Evolutionary conservation across 2,329 filamentous ascomycete species (phyloP), one percentile per base, ranked within the genome.

Genomic region (Atkinsonella hypoxylon): DNA sequence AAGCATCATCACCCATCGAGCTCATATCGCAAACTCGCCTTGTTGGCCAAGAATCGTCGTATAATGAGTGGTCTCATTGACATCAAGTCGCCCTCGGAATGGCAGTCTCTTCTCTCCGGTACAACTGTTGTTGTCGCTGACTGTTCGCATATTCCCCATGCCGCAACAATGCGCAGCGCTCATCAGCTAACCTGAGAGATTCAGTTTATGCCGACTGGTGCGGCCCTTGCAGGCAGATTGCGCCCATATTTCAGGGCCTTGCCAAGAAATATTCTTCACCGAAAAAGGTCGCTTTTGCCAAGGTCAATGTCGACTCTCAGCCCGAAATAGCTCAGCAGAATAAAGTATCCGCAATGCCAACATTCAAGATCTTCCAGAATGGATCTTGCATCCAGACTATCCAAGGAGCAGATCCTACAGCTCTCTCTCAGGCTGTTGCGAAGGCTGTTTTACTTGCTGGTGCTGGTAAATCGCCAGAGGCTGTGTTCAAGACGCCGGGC

Each of bases 291-390:
- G 39, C 53, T n/a, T 55, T 61, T 44, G 46, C 51, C 10, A 52
- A 55, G 18, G 53, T 51, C 32, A 59, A 65, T 17, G 57, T 64
- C 51, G 51, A 59, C 49, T 57, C 51, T 8, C 50, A 62, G 26
- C 53, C 62, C 26, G 53, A 44, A 51, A 52, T 61, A 34, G 58
- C 88, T 26, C 77, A 82, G 61, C 80, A 89, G 61, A 82, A 94
- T 59, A 79, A 79, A 57, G 79, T 97, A 67, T 81, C 82, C 61
- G 88, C 89, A 56, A 90, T 95, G 82, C 93, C 93, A 6, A 97
- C 93, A 48, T 97, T 98, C 70, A 79, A 96, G 65, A 82, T 97
- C 68, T 90, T 89, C 75, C 85, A 87, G 70, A 81, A 80, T 63
- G 83, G 84, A 59, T 74, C 77, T 56, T 80, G 84, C 60, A 77